Evolutionary conservation across 768 basidiomycete species (phyloP).

Genomic region (Tricholoma terreum): DNA sequence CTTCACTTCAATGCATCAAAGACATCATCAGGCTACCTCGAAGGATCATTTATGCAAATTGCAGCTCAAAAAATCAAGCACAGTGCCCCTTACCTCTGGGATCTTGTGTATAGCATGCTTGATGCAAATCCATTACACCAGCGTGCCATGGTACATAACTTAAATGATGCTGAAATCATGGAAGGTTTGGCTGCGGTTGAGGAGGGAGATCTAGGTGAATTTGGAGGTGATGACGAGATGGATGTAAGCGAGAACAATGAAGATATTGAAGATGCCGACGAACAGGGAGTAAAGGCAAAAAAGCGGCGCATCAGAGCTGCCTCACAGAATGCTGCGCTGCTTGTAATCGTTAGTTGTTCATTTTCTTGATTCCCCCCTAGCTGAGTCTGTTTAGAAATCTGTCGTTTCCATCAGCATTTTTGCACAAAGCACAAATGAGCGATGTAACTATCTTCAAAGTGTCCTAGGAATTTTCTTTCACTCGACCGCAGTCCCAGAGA

Average conservation of each 20-base stretch:
- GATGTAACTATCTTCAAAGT: too few species aligned
- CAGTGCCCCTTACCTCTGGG: neutral
- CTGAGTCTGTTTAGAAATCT: neutral
- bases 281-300: neutral
- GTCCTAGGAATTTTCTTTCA: too few species aligned
- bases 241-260: neutral
- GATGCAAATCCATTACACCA: neutral
- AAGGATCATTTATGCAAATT: slow-evolving; percentile 1
- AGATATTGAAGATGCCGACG: neutral
- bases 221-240: neutral
- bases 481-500: slow-evolving; percentile 28
- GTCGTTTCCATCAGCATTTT: too few species aligned
- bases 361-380: neutral
- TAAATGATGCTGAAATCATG: neutral
- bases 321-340: neutral
- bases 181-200: neutral
- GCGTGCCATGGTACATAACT: neutral
- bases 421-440: too few species aligned
- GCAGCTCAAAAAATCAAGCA: neutral
- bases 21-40: neutral
- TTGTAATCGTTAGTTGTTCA: neutral
- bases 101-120: neutral
- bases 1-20: neutral
- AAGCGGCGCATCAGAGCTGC: neutral
- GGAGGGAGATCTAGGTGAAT: neutral